Base-by-base conservation (phyloP, 805 yeast genomes). In the Ogataea dorogensis region DNA sequence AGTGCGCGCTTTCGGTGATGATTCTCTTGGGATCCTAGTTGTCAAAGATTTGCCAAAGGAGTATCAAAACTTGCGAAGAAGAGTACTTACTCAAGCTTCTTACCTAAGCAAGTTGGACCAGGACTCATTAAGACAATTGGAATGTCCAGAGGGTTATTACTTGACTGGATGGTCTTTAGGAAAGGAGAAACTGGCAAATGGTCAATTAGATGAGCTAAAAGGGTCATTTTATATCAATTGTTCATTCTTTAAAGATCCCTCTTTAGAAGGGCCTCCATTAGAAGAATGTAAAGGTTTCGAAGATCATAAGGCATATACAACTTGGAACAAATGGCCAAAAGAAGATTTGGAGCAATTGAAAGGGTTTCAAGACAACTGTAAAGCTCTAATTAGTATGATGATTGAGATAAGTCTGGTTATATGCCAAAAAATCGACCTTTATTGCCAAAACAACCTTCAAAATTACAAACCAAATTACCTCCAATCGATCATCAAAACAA, bases 161-260 rank as follows among this genome's bases (percentile, higher is more conserved):
- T 56, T 75, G 6, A 70, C 73, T 1, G 84, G 82, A 1, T 77
- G 82, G 82, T 75, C 81, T 7, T 53, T 75, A 16, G 82, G 82
- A 0, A 70, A 67, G 34, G 83, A 77, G 46, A 65, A 54, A 21
- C 60, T 77, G 22, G 63, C 63, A 1, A 54, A 58, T 22, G 75
- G 74, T 2, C 42, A 57, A 25, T 73, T 73, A 2, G 82, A 77
- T 47, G 49, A 46, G 18, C 58, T 66, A 34, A 77, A 77, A 48
- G 84, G 82, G 5, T 75, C 81, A 2, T 77, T 58, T 45, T 77
- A 77, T 48, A 66, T 73, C 35, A 77, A 77, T 48, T 77, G 83
- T 56, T 70, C 79, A 2, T 77, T 75, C 47, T 73, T 68, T 44
- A 59, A 60, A 18, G 68, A 70, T 41, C 51, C 59, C 10, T 23